phyloP scores from a whole-genome alignment of 2,329 filamentous ascomycete species.

The Epichloe gansuensis region DNA sequence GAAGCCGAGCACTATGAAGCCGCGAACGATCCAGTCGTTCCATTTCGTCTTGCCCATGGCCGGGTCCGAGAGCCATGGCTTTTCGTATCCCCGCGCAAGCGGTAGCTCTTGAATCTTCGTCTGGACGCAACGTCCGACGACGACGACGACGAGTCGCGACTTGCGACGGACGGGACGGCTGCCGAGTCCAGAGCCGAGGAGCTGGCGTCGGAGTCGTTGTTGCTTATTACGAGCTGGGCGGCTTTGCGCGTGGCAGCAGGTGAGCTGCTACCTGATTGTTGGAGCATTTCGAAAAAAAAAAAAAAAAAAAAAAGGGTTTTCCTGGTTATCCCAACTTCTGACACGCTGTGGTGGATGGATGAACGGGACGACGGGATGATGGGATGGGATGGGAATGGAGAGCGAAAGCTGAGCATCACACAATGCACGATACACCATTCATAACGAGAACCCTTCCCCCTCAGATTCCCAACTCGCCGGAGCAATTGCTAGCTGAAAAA shows the following conservation, averaged over 20 bases:
- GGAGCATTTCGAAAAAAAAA: not conserved
- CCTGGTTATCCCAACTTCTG: no score
- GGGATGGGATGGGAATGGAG: not conserved
- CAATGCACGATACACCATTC: not conserved
- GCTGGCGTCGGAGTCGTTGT: not conserved
- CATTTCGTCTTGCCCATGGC: conserved; percentile 20
- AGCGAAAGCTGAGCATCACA: not conserved
- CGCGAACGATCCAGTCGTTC: conserved; percentile 24
- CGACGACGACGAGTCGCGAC: not conserved
- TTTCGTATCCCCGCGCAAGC: conserved; percentile 23
- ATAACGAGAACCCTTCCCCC: not conserved
- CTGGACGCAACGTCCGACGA: conserved; percentile 5
- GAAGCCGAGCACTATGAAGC: conserved; percentile 21
- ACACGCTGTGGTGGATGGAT: no score
- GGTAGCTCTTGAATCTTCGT: conserved; percentile 21
- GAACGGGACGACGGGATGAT: not conserved
- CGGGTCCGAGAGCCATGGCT: conserved; percentile 26
- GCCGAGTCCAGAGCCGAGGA: not conserved
- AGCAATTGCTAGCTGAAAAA: not conserved
- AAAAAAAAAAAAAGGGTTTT: no score
- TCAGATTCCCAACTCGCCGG: no score
- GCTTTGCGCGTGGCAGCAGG: not conserved
- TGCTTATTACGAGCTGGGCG: not conserved
- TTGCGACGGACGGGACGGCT: not conserved
- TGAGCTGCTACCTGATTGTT: not conserved